Evolutionary conservation across 2,329 filamentous ascomycete species (phyloP), one percentile per base, ranked within the genome.

Genomic region (Claviceps capensis): DNA sequence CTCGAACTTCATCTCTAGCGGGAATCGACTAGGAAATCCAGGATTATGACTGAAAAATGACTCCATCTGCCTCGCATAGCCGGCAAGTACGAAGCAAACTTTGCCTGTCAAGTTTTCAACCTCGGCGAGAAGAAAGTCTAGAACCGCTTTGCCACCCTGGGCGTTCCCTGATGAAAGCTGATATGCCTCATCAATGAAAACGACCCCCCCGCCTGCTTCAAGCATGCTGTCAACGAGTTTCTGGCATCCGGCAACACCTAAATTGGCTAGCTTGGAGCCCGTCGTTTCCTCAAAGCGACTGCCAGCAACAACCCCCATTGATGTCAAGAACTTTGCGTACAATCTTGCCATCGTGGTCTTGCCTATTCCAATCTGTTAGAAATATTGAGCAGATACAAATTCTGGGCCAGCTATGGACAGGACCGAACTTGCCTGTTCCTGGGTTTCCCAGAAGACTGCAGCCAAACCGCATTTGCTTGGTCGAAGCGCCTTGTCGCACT

Each of bases 111-210:
- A 70, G 49, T 88, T 86, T 58, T 90, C 86, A 0, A 88, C 77
- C 58, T 89, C 84, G 0, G 83, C 74, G 0, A 91, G 74, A 0
- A 91, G 69, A 54, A 76, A 86, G 55, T 91, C 85, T 0, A 91
- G 68, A 0, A 88, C 83, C 0, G 75, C 73, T 0, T 66, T 69
- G 0, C 85, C 85, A 0, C 77, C 77, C 2, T 62, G 59, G 22
- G 68, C 83, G 52, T 78, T 77, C 0, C 76, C 76, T 1, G 77
- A 78, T 0, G 79, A 74, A 0, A 91, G 70, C 56, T 90, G 85
- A 59, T 91, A 89, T 0, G 86, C 85, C 62, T 91, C 86, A 54
- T 91, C 86, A 22, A 91, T 83, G 60, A 91, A 90, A 1, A 88
- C 60, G 0, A 82, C 82, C 0, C 86, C 86, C 0, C 85, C 86